phyloP scores from a whole-genome alignment of 2,329 filamentous ascomycete species.

The Alternaria triticina region DNA sequence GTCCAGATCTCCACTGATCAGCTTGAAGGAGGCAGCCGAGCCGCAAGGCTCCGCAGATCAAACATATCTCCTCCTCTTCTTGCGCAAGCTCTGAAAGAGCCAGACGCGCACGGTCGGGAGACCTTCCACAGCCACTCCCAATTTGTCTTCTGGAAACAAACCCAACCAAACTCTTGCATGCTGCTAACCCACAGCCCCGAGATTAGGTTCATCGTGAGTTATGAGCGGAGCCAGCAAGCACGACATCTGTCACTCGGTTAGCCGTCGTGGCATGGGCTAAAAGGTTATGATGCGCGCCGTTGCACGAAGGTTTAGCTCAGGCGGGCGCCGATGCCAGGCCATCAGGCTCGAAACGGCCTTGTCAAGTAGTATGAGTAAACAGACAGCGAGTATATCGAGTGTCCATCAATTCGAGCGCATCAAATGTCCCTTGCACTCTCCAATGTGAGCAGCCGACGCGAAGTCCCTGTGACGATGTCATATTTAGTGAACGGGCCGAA shows the following conservation, averaged over 20 bases:
- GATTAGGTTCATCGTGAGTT: neutral
- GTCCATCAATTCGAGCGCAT: neutral
- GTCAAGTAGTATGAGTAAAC: neutral
- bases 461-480: neutral
- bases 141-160: neutral
- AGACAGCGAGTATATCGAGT: neutral
- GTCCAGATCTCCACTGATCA: neutral
- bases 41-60: neutral
- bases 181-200: neutral
- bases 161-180: neutral
- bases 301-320: neutral
- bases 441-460: neutral
- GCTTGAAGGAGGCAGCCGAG: neutral
- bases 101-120: neutral
- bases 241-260: constrained; percentile 6
- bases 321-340: neutral
- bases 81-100: neutral
- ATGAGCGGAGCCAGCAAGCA: neutral
- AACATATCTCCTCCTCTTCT: neutral
- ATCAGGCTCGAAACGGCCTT: constrained; percentile 6
- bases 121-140: neutral
- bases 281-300: constrained; percentile 2
- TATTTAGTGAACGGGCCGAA: neutral
- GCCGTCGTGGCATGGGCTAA: neutral
- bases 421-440: neutral